Evolutionary conservation across 2,329 filamentous ascomycete genomes (phyloP).

Genomic region (Fusarium siculi): DNA sequence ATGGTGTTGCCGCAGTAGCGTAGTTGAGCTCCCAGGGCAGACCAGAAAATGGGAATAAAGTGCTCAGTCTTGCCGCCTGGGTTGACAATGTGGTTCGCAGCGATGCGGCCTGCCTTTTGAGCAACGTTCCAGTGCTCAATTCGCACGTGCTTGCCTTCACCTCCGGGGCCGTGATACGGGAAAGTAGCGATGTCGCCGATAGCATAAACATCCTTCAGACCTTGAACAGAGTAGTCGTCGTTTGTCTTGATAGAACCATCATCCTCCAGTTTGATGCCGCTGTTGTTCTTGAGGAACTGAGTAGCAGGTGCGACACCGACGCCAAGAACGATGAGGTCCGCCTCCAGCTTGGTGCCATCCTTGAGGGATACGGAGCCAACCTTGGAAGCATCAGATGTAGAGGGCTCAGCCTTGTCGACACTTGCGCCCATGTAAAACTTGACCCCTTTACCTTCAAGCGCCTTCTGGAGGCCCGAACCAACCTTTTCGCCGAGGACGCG

Average conservation of each 20-base stretch:
- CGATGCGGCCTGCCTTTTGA: slow-evolving; percentile 87
- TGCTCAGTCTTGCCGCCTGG: slow-evolving; percentile 69
- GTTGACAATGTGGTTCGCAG: slow-evolving; percentile 79
- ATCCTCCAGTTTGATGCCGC: slow-evolving; percentile 74
- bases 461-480: slow-evolving; percentile 81
- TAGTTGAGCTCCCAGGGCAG: slow-evolving; percentile 86
- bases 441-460: slow-evolving; percentile 85
- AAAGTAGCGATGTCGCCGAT: slow-evolving; percentile 96
- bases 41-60: slow-evolving; percentile 98
- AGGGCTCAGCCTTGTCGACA: slow-evolving; percentile 85
- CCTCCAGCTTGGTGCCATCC: slow-evolving; percentile 84
- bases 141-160: slow-evolving; percentile 76
- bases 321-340: slow-evolving; percentile 91
- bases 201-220: slow-evolving; percentile 86
- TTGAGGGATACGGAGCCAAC: slow-evolving; percentile 87
- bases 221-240: slow-evolving; percentile 79
- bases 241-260: slow-evolving; percentile 90
- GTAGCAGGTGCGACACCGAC: slow-evolving; percentile 91
- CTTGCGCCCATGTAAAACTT: slow-evolving; percentile 86
- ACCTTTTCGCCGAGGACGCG: slow-evolving; percentile 85
- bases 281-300: slow-evolving; percentile 80
- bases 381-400: slow-evolving; percentile 70
- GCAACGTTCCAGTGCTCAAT: slow-evolving; percentile 99
- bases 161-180: slow-evolving; percentile 91
- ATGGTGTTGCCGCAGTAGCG: slow-evolving; percentile 90